Conservation (phyloP, 1,139 yeast genomes). For the Pichia sp. region DNA sequence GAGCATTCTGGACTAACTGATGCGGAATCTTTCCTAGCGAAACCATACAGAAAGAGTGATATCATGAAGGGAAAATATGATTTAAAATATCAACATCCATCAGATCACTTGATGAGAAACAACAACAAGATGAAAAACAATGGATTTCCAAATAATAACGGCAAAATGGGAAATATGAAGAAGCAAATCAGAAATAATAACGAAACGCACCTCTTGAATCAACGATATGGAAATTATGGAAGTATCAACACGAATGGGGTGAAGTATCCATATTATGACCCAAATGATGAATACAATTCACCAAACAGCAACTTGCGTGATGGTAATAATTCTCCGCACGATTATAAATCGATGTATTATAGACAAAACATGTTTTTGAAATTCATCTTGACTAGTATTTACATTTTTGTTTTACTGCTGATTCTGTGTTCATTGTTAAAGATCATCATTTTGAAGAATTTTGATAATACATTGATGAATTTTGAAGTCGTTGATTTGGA, state of each 20-base stretch:
- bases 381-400: constrained; percentile 19
- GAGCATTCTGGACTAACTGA: constrained; percentile 27
- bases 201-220: not conserved
- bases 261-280: constrained; percentile 6
- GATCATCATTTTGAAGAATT: constrained; percentile 26
- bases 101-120: not conserved
- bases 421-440: constrained; percentile 20
- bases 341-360: constrained; percentile 30
- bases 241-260: not conserved
- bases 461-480: constrained; percentile 43
- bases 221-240: constrained; percentile 8
- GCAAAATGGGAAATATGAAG: not conserved
- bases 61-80: not conserved
- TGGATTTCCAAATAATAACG: not conserved
- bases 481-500: constrained; percentile 61
- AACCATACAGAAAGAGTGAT: constrained; percentile 17
- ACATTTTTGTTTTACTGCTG: constrained; percentile 16
- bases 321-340: constrained; percentile 31
- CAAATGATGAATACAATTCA: constrained; percentile 14
- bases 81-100: not conserved
- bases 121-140: not conserved
- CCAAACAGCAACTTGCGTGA: constrained; percentile 15
- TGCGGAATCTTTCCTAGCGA: constrained; percentile 25
- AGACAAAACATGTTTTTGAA: constrained; percentile 25
- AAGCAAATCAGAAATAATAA: not conserved